Conservation (phyloP, 139 green algal genomes). For the Chlorella vulgaris region DNA sequence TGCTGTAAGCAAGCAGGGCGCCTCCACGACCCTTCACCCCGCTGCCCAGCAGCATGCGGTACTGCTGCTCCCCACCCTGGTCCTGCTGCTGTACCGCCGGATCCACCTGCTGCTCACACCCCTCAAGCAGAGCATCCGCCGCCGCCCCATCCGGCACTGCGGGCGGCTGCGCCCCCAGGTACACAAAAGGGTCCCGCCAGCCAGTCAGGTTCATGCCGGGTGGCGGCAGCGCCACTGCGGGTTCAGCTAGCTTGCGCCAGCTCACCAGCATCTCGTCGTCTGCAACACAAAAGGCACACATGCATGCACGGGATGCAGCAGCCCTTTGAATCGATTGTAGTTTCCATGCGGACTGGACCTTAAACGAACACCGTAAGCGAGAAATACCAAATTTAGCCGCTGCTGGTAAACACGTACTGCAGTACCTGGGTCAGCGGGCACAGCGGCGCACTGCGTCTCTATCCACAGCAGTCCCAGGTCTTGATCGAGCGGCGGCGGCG, state of each 20-base stretch:
- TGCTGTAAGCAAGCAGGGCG: slow-evolving; percentile 65
- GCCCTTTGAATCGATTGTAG: no score
- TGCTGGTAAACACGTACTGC: no score
- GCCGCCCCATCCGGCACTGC: background rate
- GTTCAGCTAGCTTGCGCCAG: slow-evolving; percentile 75
- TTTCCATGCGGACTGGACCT: no score
- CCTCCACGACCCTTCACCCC: slow-evolving; percentile 75
- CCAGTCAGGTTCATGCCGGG: slow-evolving; percentile 66
- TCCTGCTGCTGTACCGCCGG: background rate
- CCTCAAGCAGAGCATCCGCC: no score
- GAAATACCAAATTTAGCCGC: no score
- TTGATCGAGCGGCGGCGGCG: slow-evolving; percentile 47
- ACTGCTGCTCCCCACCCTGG: slow-evolving; percentile 25
- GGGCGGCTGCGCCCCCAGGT: slow-evolving; percentile 19
- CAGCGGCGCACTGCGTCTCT: slow-evolving; percentile 76
- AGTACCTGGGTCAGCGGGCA: slow-evolving; percentile 53
- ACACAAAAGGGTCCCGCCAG: slow-evolving; percentile 86
- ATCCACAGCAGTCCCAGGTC: slow-evolving; percentile 79
- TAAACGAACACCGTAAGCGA: no score
- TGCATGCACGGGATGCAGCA: no score
- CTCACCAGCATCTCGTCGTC: slow-evolving; percentile 60
- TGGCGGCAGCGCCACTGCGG: slow-evolving; percentile 73
- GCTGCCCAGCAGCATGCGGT: slow-evolving; percentile 80
- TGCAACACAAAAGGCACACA: slow-evolving; percentile 17
- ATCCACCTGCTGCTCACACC: background rate